phyloP scores from a whole-genome alignment of 2,329 filamentous ascomycete species.

The Coniosporium tulheliwenetii region DNA sequence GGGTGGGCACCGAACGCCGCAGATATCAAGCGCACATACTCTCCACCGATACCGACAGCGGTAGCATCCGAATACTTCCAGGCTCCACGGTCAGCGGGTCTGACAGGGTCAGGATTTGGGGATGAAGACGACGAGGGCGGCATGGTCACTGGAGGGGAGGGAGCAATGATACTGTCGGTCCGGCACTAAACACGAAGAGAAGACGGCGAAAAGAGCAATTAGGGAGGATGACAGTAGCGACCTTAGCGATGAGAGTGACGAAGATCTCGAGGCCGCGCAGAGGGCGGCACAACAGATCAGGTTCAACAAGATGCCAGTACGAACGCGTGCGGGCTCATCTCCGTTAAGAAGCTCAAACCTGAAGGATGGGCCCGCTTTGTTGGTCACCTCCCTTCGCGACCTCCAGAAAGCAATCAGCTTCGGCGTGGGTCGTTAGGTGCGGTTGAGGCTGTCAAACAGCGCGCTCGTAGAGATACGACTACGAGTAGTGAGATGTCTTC shows the following conservation, averaged over 20 bases:
- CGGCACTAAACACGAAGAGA: constrained; percentile 46
- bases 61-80: constrained; percentile 76
- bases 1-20: constrained; percentile 63
- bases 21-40: constrained; percentile 70
- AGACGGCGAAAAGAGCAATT: constrained; percentile 57
- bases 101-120: constrained; percentile 42
- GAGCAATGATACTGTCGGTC: constrained; percentile 51
- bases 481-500: constrained; percentile 75
- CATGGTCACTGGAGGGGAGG: constrained; percentile 53
- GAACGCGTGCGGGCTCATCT: constrained; percentile 74
- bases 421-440: constrained; percentile 58
- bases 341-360: constrained; percentile 56
- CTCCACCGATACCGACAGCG: constrained; percentile 70
- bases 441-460: constrained; percentile 53
- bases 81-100: constrained; percentile 44
- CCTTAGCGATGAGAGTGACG: constrained; percentile 70
- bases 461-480: constrained; percentile 57
- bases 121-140: constrained; percentile 59
- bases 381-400: constrained; percentile 39
- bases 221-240: constrained; percentile 81
- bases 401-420: constrained; percentile 25
- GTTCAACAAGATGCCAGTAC: constrained; percentile 88
- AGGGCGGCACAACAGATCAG: constrained; percentile 74
- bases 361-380: constrained; percentile 36
- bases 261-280: constrained; percentile 43